phyloP scores from a whole-genome alignment of 202 grass and related monocot species.

The Setaria viridis region DNA sequence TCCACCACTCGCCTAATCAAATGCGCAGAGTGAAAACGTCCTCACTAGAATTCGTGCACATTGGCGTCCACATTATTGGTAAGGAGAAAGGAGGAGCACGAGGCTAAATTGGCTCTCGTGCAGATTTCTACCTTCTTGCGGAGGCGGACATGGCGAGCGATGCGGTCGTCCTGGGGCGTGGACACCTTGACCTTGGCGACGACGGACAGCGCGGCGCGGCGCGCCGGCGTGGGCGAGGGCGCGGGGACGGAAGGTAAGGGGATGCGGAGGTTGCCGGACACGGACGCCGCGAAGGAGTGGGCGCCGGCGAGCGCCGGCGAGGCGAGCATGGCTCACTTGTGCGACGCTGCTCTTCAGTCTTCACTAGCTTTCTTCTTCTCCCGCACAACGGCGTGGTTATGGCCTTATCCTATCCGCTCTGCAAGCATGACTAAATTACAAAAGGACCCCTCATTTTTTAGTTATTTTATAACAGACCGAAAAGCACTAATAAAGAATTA shows the following conservation, averaged over 20 bases:
- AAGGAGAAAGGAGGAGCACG: neutral
- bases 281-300: slow-evolving; percentile 42
- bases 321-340: slow-evolving; percentile 44
- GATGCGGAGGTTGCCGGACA: slow-evolving; percentile 26
- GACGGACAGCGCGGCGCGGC: slow-evolving; percentile 46
- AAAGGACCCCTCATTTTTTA: neutral
- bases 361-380: neutral
- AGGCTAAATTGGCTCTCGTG: neutral
- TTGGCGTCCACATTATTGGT: neutral
- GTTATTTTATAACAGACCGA: neutral
- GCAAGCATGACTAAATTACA: slow-evolving; percentile 1
- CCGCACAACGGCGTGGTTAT: slow-evolving; percentile 33
- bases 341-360: slow-evolving; percentile 35
- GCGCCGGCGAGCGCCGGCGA: slow-evolving; percentile 63
- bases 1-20: neutral
- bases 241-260: neutral
- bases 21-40: neutral
- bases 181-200: slow-evolving; percentile 69
- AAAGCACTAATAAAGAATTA: neutral
- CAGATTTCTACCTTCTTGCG: slow-evolving; percentile 72
- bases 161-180: slow-evolving; percentile 72
- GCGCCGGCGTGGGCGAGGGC: slow-evolving; percentile 18
- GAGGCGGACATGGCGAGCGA: slow-evolving; percentile 73
- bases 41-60: neutral
- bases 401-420: slow-evolving; percentile 58